Base-by-base conservation (phyloP, 148 eudicot genomes). In the Nepenthes mirabilis region DNA sequence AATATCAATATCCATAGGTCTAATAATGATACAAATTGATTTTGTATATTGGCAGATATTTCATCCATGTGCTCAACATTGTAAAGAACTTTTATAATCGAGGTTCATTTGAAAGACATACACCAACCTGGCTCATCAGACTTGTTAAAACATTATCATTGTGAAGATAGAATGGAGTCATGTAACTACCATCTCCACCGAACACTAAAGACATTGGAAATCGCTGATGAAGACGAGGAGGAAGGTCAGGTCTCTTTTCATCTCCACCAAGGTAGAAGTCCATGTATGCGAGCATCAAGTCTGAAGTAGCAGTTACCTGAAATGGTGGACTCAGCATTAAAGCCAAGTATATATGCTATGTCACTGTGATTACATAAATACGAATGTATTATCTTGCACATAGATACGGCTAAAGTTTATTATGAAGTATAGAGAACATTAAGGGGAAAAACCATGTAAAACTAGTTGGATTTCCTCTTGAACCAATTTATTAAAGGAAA, bases 211-310 rank as follows among this genome's bases (percentile, higher is more conserved):
- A 82, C 81, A 93, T 71, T 9, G 99, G 99, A 65, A 86, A 79
- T 60, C 96, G 76, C 61, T 80, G 95, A 59, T 74, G 78, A 67
- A 93, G 91, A 52, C 65, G 79, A 63, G 95, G 95, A 69, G 96
- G 96, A 70, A 91, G 98, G 70, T 82, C 96, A 64, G 74, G 73
- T 75, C 99, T 85, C 61, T 93, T 93, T 70, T 93, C 99, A 72
- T 93, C 99, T 69, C 96, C 99, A 50, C 99, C 99, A 57, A 93
- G 91, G 75, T 86, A 93, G 69, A 93, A 88, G 73, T 93, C 99
- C 74, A 93, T 77, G 70, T 79, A 82, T 34, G 85, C 99, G 55
- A 93, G 87, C 99, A 88, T 88, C 69, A 91, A 71, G 72, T 93
- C 99, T 59, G 91, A 70, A 71, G 87, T 83, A 61, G 96, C 85